Base-by-base conservation (phyloP, 202 grass and related monocot genomes). In the Zoysia matrella region DNA sequence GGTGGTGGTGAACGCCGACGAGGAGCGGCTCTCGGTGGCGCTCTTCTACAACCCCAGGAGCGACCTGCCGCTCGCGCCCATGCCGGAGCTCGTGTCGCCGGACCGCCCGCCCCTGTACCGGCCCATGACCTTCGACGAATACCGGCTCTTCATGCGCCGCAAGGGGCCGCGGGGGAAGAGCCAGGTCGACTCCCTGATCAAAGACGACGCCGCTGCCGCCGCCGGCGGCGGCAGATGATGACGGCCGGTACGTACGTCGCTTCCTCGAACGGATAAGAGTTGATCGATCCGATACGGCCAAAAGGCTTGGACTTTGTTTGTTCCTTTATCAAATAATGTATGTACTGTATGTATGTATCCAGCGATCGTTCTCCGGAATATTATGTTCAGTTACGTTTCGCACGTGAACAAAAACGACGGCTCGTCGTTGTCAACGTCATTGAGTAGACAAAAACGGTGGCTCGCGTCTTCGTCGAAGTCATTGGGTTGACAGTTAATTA, bases 21-120 rank as follows among this genome's bases (percentile, higher is more conserved):
- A 81, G 0, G 95, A 94, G 64, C 84, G 95, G 40, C 64, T 94
- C 4, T 98, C 95, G 3, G 5, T 95, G 12, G 95, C 95, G 14
- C 62, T 85, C 5, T 94, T 94, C 87, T 95, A 91, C 90, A 98
- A 98, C 78, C 95, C 95, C 0, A 65, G 42, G 50, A 92, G 88
- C 12, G 88, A 98, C 75, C 43, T 98, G 2, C 65, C 62, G 47
- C 42, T 94, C 52, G 80, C 72, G 54, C 92, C 95, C 4, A 79
- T 92, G 42, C 60, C 65, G 51, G 90, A 94, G 63, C 49, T 94
- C 3, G 76, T 94, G 39, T 74, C 88, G 1, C 11, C 84, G 6
- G 79, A 73, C 15, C 6, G 47, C 16, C 90, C 88, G 15, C 22
- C 86, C 11, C 8, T 86, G 5, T 98, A 98, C 49, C 67, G 18